Conservation (phyloP, 2,329 filamentous ascomycete genomes). For the Fusarium setosum region DNA sequence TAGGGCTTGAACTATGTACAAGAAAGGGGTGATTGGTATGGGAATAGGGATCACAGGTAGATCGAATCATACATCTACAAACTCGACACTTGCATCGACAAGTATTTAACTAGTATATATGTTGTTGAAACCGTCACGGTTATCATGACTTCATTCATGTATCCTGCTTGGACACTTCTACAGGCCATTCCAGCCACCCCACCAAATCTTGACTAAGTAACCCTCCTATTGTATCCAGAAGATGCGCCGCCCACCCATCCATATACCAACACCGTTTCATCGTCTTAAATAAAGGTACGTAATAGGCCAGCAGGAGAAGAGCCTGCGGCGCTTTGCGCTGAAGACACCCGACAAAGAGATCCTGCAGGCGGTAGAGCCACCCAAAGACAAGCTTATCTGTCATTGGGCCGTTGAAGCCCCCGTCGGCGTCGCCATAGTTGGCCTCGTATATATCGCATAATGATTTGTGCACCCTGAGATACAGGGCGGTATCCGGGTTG, state of each 20-base stretch:
- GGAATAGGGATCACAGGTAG: background rate
- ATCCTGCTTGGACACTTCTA: conserved; percentile 26
- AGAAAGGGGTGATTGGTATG: background rate
- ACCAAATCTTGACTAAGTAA: conserved; percentile 29
- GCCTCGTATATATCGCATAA: conserved; percentile 43
- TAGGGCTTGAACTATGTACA: too few relatives aligned
- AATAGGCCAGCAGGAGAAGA: conserved; percentile 42
- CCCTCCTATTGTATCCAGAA: conserved; percentile 37
- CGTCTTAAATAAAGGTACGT: conserved; percentile 36
- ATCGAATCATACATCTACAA: background rate
- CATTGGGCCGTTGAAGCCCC: conserved; percentile 25
- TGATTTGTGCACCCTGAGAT: conserved; percentile 33
- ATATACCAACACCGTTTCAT: conserved; percentile 36
- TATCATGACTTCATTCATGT: conserved; percentile 12
- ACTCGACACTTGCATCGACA: background rate
- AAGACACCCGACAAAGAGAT: conserved; percentile 42
- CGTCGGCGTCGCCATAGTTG: conserved; percentile 36
- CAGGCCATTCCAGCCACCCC: conserved; percentile 42
- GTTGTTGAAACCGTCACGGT: conserved; percentile 1
- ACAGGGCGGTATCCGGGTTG: conserved; percentile 40
- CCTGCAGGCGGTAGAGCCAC: conserved; percentile 45
- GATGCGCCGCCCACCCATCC: conserved; percentile 38
- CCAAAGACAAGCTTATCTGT: conserved; percentile 39
- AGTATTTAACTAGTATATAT: background rate
- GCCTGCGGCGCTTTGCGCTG: conserved; percentile 42